phyloP scores from a whole-genome alignment of 108 stramenopile genomes.

The Nitzschia sp. region DNA sequence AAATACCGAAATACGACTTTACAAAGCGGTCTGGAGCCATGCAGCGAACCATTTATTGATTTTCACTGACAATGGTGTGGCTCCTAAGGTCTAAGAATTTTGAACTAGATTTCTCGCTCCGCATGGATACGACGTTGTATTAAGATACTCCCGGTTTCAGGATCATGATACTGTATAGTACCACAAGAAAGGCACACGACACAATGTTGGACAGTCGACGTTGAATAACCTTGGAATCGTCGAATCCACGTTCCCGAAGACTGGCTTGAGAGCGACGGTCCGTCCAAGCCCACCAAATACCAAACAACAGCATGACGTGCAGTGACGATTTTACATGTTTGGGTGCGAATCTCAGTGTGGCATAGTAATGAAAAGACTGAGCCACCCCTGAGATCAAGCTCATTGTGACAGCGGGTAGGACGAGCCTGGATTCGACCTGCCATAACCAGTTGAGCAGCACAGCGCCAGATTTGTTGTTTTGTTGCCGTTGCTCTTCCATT shows the following conservation, averaged over 20 bases:
- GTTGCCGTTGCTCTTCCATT: background rate
- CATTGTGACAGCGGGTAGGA: constrained; percentile 25
- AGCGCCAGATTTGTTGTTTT: background rate
- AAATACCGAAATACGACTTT: constrained; percentile 6
- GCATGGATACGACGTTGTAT: too few species aligned
- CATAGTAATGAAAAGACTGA: constrained; percentile 18
- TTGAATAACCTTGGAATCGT: constrained; percentile 8
- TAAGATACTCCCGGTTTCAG: constrained; percentile 35
- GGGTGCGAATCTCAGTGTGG: constrained; percentile 17
- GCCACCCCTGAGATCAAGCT: constrained; percentile 28
- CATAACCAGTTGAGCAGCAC: constrained; percentile 21
- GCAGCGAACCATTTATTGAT: constrained; percentile 35
- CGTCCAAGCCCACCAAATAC: constrained; percentile 38
- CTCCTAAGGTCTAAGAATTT: too few species aligned
- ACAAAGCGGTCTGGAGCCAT: constrained; percentile 32
- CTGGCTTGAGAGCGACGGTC: constrained; percentile 25
- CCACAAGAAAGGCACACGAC: constrained; percentile 33
- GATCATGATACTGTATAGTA: constrained; percentile 30
- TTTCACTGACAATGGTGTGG: too few species aligned
- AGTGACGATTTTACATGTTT: constrained; percentile 22
- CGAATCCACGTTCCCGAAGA: background rate
- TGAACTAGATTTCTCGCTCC: too few species aligned
- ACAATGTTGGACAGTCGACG: constrained; percentile 30
- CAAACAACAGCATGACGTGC: constrained; percentile 28
- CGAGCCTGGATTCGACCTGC: constrained; percentile 17